Conservation (phyloP, 1,284 basidiomycete species). For the Porodaedalea pini region DNA sequence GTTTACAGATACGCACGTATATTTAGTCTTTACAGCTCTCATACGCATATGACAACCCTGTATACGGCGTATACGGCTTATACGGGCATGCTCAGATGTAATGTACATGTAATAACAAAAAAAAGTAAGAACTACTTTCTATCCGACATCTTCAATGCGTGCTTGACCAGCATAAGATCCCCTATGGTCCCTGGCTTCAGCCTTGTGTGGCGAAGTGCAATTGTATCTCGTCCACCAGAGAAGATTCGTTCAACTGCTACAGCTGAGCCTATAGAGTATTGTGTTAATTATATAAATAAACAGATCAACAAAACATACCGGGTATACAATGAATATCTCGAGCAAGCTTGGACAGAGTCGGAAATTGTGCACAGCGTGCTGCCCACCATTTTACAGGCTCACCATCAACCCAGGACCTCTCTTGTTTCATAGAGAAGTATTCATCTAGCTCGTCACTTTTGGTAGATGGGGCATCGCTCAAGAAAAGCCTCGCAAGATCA, state of each 20-base stretch:
- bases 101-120: not conserved
- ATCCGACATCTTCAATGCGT: constrained; percentile 1
- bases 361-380: constrained; percentile 20
- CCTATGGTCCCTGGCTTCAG: constrained; percentile 33
- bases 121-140: not conserved
- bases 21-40: constrained; percentile 6
- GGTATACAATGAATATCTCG: constrained; percentile 26
- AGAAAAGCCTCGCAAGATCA: not conserved
- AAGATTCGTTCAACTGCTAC: constrained; percentile 37
- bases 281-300: not conserved
- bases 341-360: constrained; percentile 21
- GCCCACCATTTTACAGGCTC: constrained; percentile 26
- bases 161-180: constrained; percentile 34
- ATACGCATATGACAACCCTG: constrained; percentile 22
- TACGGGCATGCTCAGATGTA: not conserved
- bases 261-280: constrained; percentile 29
- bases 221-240: constrained; percentile 35
- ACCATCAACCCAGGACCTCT: constrained; percentile 4
- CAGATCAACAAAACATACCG: constrained; percentile 18
- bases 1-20: constrained; percentile 9
- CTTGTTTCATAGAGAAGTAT: constrained; percentile 22
- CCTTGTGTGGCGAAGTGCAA: constrained; percentile 33
- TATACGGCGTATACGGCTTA: constrained; percentile 4
- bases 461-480: not conserved
- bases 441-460: constrained; percentile 21